These are phyloP conservation scores for Persicaria tinctoria DNA, from an alignment of 148 eudicot genomes.

Conservation along the genomic window DNA sequence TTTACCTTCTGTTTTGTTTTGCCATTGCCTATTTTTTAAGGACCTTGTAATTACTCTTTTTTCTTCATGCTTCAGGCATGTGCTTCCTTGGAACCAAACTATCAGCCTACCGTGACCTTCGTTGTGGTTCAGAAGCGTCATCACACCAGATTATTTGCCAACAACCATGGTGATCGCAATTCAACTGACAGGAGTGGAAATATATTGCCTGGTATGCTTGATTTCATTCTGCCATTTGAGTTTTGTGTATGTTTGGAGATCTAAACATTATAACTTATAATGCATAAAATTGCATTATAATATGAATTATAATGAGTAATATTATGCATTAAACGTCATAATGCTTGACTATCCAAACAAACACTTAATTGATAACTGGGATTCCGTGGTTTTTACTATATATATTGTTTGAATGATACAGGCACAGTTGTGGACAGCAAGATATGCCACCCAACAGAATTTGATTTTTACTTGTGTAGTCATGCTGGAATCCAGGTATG, in stretches of 20 bases:
- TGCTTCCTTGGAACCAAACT: constrained; percentile 73
- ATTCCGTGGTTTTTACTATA: not conserved
- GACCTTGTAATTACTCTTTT: not conserved
- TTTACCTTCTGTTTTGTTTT: not conserved
- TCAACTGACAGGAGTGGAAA: constrained; percentile 65
- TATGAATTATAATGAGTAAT: no score
- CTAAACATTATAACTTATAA: not conserved
- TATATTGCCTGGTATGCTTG: constrained; percentile 55
- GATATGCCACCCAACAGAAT: constrained; percentile 95
- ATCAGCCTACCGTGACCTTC: constrained; percentile 91
- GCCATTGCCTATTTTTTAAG: not conserved
- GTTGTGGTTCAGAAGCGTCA: constrained; percentile 91
- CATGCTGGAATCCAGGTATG: constrained; percentile 93
- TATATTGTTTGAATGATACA: constrained; percentile 15
- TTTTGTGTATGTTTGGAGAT: not conserved
- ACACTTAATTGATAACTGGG: not conserved
- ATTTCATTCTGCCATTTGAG: not conserved
- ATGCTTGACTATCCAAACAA: not conserved
- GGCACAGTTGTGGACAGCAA: constrained; percentile 93
- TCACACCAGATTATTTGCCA: constrained; percentile 80
- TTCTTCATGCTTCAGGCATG: constrained; percentile 43
- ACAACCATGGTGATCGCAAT: constrained; percentile 50
- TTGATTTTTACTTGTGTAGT: constrained; percentile 92
- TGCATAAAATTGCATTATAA: no score
- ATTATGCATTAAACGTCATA: no score